A percentile compares a stretch with the other conserved stretches of the same genome.
Evolutionary conservation across 2,329 filamentous ascomycete species (phyloP).

Genomic region (Phialophora expanda): DNA sequence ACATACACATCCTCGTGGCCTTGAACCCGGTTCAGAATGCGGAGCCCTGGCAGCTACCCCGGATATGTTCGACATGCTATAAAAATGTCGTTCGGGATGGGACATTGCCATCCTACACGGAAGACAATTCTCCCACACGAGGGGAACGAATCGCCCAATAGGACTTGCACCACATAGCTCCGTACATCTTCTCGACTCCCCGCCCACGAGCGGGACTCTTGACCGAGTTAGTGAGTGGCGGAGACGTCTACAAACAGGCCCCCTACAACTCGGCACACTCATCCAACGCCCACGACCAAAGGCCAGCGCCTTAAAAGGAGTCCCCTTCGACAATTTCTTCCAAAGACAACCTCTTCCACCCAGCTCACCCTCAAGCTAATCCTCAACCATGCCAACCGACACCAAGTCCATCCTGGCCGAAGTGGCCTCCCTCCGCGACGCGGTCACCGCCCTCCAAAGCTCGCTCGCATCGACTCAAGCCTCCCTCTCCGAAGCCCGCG

Average conservation of each 20-base stretch:
- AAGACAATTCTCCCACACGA: neutral
- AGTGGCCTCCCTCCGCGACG: constrained; percentile 14
- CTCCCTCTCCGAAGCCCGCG: constrained; percentile 2
- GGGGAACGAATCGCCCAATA: neutral
- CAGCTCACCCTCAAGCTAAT: too few relatives aligned
- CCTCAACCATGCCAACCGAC: neutral
- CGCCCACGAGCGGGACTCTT: neutral
- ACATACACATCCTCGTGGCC: neutral
- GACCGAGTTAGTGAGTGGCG: neutral
- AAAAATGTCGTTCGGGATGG: neutral
- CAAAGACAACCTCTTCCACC: too few relatives aligned
- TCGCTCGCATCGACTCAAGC: constrained; percentile 14
- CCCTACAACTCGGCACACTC: neutral
- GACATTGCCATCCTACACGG: neutral
- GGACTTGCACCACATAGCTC: neutral
- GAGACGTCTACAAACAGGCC: neutral
- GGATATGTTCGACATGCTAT: constrained; percentile 2
- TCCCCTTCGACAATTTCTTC: neutral
- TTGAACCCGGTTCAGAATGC: neutral
- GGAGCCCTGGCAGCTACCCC: neutral
- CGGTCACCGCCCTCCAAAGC: constrained; percentile 16
- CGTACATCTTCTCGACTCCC: neutral
- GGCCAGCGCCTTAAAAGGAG: neutral
- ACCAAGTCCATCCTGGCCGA: constrained; percentile 10
- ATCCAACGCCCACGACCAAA: neutral